Evolutionary conservation across 495 filamentous ascomycete genomes (phyloP).

Genomic region (Neurospora intermedia): DNA sequence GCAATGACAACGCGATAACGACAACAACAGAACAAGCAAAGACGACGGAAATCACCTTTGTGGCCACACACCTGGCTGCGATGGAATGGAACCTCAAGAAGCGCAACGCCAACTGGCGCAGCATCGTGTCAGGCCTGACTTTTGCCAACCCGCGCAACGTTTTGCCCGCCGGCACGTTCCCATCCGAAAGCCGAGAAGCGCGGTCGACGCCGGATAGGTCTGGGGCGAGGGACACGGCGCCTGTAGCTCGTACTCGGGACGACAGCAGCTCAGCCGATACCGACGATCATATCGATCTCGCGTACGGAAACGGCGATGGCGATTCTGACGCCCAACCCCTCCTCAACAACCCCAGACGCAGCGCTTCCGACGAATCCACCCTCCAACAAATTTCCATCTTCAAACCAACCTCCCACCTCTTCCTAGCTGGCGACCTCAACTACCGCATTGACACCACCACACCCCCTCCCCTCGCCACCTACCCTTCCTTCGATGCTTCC

Average conservation of each 20-base stretch:
- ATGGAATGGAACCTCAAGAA: constrained; percentile 62
- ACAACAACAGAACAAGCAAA: constrained; percentile 10
- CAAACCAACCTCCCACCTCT: constrained; percentile 62
- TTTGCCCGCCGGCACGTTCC: constrained; percentile 13
- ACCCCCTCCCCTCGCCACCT: constrained; percentile 45
- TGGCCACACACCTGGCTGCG: constrained; percentile 81
- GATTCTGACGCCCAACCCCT: neutral
- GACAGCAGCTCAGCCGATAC: constrained; percentile 17
- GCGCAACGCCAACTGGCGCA: constrained; percentile 77
- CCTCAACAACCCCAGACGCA: neutral
- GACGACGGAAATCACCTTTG: constrained; percentile 61
- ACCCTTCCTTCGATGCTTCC: constrained; percentile 48
- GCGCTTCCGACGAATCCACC: constrained; percentile 2
- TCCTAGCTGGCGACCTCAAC: constrained; percentile 87
- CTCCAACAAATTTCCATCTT: constrained; percentile 49
- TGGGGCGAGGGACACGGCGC: constrained; percentile 10
- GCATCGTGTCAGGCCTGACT: constrained; percentile 65
- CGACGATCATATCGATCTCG: constrained; percentile 13
- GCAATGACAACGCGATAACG: neutral
- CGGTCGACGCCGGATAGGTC: constrained; percentile 9
- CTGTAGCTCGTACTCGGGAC: neutral
- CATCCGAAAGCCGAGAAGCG: neutral
- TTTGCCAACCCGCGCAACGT: constrained; percentile 44
- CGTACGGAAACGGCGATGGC: neutral
- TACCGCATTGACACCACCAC: constrained; percentile 64